phyloP scores from a whole-genome alignment of 345 rosid genomes.

The Cardiospermum halicacabum region DNA sequence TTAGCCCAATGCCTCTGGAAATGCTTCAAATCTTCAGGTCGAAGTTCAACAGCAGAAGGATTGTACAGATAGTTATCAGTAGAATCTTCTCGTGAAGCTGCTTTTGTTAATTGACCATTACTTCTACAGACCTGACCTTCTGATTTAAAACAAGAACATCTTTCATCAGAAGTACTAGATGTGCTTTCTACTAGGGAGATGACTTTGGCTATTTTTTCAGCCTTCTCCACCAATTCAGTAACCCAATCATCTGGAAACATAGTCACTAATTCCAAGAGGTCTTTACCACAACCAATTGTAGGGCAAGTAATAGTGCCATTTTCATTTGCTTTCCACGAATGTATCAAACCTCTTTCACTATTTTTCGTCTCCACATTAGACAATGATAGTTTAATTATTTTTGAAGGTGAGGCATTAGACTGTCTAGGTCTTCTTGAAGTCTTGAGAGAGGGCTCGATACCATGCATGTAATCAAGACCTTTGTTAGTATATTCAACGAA shows the following conservation, averaged over 20 bases:
- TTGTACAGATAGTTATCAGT: slow-evolving; percentile 48
- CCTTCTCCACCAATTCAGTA: slow-evolving; percentile 32
- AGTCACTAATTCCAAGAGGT: slow-evolving; percentile 29
- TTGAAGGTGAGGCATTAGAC: no score
- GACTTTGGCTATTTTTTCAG: slow-evolving; percentile 25
- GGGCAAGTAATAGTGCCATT: slow-evolving; percentile 42
- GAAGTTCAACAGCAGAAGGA: slow-evolving; percentile 34
- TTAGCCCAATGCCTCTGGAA: slow-evolving; percentile 60
- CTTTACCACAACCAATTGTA: slow-evolving; percentile 33
- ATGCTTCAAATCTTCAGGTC: slow-evolving; percentile 40
- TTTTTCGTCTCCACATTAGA: slow-evolving; percentile 1
- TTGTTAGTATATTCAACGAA: slow-evolving; percentile 13
- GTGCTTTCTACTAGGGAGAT: not conserved
- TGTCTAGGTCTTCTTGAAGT: not conserved
- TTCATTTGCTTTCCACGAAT: slow-evolving; percentile 36
- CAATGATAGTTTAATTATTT: no score
- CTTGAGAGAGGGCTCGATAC: not conserved
- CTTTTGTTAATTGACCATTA: slow-evolving; percentile 23
- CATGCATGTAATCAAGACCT: slow-evolving; percentile 32
- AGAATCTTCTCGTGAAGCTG: slow-evolving; percentile 39
- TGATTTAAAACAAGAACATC: slow-evolving; percentile 32
- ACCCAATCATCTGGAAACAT: slow-evolving; percentile 27
- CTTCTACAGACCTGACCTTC: slow-evolving; percentile 12
- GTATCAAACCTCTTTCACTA: not conserved
- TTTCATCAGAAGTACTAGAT: not conserved